Conservation (phyloP, 495 filamentous ascomycete genomes). For the Cryomyces minteri region DNA sequence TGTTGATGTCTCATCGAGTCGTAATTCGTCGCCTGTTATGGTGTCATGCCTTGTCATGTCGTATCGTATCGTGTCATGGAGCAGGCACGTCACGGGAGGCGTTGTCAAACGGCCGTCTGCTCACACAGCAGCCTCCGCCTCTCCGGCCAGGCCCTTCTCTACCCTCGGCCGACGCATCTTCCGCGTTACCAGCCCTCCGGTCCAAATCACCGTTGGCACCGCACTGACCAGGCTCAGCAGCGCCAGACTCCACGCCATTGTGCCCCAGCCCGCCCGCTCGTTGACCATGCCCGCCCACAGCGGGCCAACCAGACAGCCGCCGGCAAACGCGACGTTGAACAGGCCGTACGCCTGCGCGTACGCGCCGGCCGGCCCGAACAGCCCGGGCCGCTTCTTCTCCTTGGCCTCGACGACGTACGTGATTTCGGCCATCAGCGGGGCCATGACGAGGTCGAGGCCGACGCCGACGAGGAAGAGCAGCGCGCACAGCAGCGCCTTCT, state of each 20-base stretch:
- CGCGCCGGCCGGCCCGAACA: conserved; percentile 29
- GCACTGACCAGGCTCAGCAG: conserved; percentile 5
- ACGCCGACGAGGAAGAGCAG: conserved; percentile 47
- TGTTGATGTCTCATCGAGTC: too few species aligned
- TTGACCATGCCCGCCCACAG: conserved; percentile 20
- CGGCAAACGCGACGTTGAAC: conserved; percentile 27
- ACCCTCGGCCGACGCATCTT: too few species aligned
- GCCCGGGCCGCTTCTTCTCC: conserved; percentile 11
- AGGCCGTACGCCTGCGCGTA: conserved; percentile 36
- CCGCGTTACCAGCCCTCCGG: neutral
- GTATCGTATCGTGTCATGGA: too few species aligned
- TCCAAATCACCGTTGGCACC: neutral
- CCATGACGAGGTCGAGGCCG: too few species aligned
- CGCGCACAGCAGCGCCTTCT: conserved; percentile 52
- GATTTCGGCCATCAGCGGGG: too few species aligned
- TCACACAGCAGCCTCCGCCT: too few species aligned
- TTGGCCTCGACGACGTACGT: conserved; percentile 23
- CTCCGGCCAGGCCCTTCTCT: too few species aligned
- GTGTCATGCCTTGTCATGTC: too few species aligned
- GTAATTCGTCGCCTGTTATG: too few species aligned
- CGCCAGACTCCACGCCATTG: conserved; percentile 21
- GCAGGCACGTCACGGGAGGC: too few species aligned
- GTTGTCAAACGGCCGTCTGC: too few species aligned
- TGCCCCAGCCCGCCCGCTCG: conserved; percentile 18
- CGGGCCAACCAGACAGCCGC: conserved; percentile 21